These are phyloP conservation scores for Mycena rebaudengoi DNA, from an alignment of 768 basidiomycete genomes.

Conservation along the genomic window DNA sequence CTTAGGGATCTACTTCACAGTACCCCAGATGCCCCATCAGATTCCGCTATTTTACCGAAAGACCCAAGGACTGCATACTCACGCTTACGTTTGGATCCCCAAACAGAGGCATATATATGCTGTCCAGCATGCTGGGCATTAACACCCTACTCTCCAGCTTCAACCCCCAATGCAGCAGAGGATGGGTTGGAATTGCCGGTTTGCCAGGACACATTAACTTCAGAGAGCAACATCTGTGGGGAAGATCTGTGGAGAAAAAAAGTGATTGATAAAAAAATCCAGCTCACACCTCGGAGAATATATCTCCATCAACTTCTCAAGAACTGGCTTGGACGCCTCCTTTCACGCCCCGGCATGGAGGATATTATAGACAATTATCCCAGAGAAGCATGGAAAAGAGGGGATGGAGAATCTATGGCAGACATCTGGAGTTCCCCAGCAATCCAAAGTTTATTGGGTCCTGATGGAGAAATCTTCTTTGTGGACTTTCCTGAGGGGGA, in stretches of 20 bases:
- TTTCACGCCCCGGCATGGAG: conserved; percentile 37
- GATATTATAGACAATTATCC: conserved; percentile 30
- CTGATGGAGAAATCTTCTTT: conserved; percentile 31
- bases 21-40: not conserved
- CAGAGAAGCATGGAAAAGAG: not conserved
- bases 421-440: conserved; percentile 33
- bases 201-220: conserved; percentile 18
- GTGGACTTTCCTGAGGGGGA: conserved; percentile 26
- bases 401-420: not conserved
- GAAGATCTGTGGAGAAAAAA: conserved; percentile 29
- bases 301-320: conserved; percentile 35
- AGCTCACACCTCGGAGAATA: conserved; percentile 11
- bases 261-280: not conserved
- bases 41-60: conserved; percentile 21
- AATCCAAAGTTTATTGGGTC: conserved; percentile 27
- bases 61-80: conserved; percentile 24
- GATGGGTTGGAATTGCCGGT: not conserved
- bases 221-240: conserved; percentile 23
- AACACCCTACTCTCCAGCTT: conserved; percentile 19
- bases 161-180: not conserved
- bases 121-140: conserved; percentile 36
- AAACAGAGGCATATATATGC: conserved; percentile 24
- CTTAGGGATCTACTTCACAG: conserved; percentile 23
- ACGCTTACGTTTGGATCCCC: conserved; percentile 32
- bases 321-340: conserved; percentile 34